Evolutionary conservation across 108 stramenopile genomes (phyloP).

Genomic region (Stephanodiscus triporus): DNA sequence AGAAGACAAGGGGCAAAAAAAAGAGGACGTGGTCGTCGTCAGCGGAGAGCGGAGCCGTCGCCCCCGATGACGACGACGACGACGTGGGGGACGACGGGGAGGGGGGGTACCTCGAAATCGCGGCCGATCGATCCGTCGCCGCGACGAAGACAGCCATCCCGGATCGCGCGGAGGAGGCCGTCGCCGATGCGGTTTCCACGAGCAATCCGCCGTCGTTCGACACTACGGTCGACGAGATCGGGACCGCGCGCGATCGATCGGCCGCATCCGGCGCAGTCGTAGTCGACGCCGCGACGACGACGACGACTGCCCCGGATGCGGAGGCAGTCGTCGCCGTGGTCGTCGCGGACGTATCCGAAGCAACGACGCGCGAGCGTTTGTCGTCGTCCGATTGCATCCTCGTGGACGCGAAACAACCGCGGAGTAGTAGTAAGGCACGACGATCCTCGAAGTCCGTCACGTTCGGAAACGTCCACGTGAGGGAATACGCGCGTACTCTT

Average conservation of each 20-base stretch:
- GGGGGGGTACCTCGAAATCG: not conserved
- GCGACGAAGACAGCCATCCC: too few relatives aligned
- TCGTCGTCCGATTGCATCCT: too few relatives aligned
- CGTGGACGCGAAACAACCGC: too few relatives aligned
- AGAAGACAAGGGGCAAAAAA: slow-evolving; percentile 46
- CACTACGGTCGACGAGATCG: not conserved
- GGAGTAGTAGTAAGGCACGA: too few relatives aligned
- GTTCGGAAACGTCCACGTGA: slow-evolving; percentile 50
- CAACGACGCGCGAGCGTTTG: too few relatives aligned
- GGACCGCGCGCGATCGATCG: not conserved
- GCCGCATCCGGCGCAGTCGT: too few relatives aligned
- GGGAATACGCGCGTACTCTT: slow-evolving; percentile 54
- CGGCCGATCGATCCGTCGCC: not conserved
- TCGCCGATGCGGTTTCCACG: too few relatives aligned
- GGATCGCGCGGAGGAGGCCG: too few relatives aligned
- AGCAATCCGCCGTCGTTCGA: too few relatives aligned
- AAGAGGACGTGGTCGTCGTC: slow-evolving; percentile 52
- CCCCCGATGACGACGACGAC: not conserved
- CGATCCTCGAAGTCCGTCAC: slow-evolving; percentile 41
- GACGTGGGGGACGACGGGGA: slow-evolving; percentile 8
- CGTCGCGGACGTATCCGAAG: not conserved
- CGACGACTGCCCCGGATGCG: not conserved
- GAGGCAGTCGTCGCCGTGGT: not conserved
- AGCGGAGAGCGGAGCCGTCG: not conserved
- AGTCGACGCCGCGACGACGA: too few relatives aligned